These are phyloP conservation scores for Rhodotorula sp. DNA, from an alignment of 1,284 basidiomycete genomes.

Conservation along the genomic window DNA sequence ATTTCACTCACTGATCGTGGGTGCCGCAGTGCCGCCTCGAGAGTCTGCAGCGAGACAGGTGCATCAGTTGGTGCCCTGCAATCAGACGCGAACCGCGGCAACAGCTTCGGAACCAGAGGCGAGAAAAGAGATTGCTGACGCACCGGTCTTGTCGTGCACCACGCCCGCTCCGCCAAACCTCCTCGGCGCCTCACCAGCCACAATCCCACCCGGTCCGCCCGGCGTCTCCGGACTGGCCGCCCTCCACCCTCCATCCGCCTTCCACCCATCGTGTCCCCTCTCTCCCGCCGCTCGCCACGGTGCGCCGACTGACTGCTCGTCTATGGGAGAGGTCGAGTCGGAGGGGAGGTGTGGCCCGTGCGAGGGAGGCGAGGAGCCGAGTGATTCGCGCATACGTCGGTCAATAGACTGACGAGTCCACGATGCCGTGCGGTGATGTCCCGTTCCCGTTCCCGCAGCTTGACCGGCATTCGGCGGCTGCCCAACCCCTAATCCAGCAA, in stretches of 20 bases:
- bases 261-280: neutral
- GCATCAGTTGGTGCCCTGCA: neutral
- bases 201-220: constrained; percentile 13
- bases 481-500: neutral
- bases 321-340: neutral
- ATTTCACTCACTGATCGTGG: neutral
- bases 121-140: neutral
- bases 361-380: neutral
- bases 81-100: too few species aligned
- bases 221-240: constrained; percentile 23
- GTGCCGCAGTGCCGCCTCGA: too few species aligned
- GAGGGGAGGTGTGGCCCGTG: neutral
- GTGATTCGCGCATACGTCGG: constrained; percentile 31
- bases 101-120: too few species aligned
- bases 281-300: neutral
- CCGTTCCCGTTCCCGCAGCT: neutral
- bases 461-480: neutral
- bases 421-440: constrained; percentile 1
- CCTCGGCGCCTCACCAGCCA: constrained; percentile 29
- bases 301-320: neutral
- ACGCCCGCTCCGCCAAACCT: constrained; percentile 1
- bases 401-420: constrained; percentile 27
- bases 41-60: too few species aligned
- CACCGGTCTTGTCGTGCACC: constrained; percentile 10
- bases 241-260: neutral